Conservation (phyloP, 1,284 basidiomycete species). For the Nidula niveotomentosa region DNA sequence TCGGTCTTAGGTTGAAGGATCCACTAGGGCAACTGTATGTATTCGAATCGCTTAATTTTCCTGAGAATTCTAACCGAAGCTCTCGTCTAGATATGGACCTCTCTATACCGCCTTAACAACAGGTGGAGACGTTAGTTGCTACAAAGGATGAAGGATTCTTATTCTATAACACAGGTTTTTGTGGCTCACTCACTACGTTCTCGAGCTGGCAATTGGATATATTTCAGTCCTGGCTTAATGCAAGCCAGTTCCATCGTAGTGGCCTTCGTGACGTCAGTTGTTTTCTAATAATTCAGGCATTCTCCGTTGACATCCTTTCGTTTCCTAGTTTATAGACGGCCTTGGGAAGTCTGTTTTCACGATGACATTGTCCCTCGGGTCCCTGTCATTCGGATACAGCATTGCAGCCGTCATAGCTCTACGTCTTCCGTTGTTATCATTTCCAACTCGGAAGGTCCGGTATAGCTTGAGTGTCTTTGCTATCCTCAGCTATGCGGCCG, state of each 20-base stretch:
- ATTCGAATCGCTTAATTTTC: conserved; percentile 4
- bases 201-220: conserved; percentile 93
- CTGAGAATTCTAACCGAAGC: conserved; percentile 8
- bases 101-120: conserved; percentile 89
- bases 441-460: conserved; percentile 38
- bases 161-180: conserved; percentile 65
- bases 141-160: background rate
- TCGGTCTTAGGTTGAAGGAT: conserved; percentile 67
- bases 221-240: conserved; percentile 86
- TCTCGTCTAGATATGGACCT: conserved; percentile 71
- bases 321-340: conserved; percentile 78
- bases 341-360: conserved; percentile 84
- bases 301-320: conserved; percentile 7
- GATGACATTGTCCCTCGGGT: conserved; percentile 67
- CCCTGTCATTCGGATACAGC: conserved; percentile 59
- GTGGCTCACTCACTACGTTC: conserved; percentile 96
- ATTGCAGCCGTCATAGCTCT: conserved; percentile 43
- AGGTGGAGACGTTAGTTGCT: conserved; percentile 39
- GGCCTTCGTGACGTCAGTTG: conserved; percentile 77
- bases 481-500: conserved; percentile 61
- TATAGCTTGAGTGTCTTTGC: conserved; percentile 47
- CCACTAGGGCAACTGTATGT: conserved; percentile 76
- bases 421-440: conserved; percentile 30
- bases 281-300: conserved; percentile 10
- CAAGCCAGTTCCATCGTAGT: conserved; percentile 51